Conservation (phyloP, 148 eudicot genomes). For the Rhododendron vialii region DNA sequence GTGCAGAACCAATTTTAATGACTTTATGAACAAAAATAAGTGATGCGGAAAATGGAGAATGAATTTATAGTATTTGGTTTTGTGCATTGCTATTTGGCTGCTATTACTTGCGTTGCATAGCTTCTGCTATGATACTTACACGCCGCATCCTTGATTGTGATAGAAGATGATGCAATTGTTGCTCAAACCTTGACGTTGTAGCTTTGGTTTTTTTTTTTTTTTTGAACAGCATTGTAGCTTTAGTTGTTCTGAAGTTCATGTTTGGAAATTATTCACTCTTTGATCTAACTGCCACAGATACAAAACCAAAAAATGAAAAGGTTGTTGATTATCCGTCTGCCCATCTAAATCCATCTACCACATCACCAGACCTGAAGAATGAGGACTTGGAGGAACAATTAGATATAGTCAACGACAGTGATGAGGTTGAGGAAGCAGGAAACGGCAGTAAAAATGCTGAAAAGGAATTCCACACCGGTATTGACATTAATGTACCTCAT, state of each 20-base stretch:
- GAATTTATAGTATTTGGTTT: background rate
- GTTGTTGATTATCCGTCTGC: conserved; percentile 29
- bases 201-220: background rate
- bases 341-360: conserved; percentile 30
- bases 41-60: background rate
- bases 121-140: background rate
- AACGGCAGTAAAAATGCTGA: conserved; percentile 21
- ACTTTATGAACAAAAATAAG: background rate
- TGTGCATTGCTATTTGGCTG: background rate
- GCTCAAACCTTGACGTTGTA: background rate
- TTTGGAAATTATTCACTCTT: background rate
- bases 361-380: conserved; percentile 60
- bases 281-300: conserved; percentile 30
- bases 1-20: background rate
- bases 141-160: background rate
- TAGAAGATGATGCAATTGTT: background rate
- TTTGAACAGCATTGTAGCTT: background rate
- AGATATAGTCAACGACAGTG: conserved; percentile 68
- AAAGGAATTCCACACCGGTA: conserved; percentile 37
- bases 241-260: background rate
- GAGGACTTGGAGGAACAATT: conserved; percentile 74
- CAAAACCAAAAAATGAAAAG: conserved; percentile 40
- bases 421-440: conserved; percentile 23
- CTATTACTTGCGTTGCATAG: background rate
- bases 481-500: conserved; percentile 69